Evolutionary conservation across 1,139 yeast species (phyloP).

Genomic region (Citeromyces hawaiiensis): DNA sequence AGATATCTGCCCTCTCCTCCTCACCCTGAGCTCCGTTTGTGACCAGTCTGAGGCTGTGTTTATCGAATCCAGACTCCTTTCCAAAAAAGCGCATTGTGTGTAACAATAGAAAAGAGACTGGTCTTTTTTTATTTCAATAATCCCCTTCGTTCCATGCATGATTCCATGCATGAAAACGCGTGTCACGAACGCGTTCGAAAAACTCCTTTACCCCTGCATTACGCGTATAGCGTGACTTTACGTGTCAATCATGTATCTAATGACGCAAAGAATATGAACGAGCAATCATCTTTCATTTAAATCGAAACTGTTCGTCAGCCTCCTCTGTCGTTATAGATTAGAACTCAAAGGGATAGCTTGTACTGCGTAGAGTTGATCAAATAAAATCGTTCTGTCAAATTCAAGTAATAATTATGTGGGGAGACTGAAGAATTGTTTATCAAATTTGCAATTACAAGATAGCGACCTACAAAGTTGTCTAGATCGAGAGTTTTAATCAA

Average conservation of each 20-base stretch:
- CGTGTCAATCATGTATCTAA: neutral
- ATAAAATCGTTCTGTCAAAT: too few species aligned
- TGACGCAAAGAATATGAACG: too few species aligned
- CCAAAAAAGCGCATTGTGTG: neutral
- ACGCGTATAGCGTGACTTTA: neutral
- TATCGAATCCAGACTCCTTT: neutral
- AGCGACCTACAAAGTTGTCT: too few species aligned
- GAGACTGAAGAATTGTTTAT: too few species aligned
- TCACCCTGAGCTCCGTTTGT: neutral
- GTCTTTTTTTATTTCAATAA: neutral
- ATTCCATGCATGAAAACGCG: neutral
- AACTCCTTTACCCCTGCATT: neutral
- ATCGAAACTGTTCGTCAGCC: too few species aligned
- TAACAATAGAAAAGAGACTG: neutral
- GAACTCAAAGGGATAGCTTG: too few species aligned
- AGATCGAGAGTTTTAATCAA: too few species aligned
- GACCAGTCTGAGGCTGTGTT: neutral
- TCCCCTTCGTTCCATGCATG: neutral
- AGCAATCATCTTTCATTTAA: too few species aligned
- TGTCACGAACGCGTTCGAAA: neutral
- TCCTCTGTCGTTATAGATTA: too few species aligned
- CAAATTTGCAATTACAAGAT: too few species aligned
- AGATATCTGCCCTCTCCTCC: slow-evolving; percentile 1
- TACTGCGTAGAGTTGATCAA: too few species aligned
- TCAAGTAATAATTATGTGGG: too few species aligned